Evolutionary conservation across 768 basidiomycete species (phyloP), one percentile per base, ranked within the genome.

Genomic region (Clavulina sp.): DNA sequence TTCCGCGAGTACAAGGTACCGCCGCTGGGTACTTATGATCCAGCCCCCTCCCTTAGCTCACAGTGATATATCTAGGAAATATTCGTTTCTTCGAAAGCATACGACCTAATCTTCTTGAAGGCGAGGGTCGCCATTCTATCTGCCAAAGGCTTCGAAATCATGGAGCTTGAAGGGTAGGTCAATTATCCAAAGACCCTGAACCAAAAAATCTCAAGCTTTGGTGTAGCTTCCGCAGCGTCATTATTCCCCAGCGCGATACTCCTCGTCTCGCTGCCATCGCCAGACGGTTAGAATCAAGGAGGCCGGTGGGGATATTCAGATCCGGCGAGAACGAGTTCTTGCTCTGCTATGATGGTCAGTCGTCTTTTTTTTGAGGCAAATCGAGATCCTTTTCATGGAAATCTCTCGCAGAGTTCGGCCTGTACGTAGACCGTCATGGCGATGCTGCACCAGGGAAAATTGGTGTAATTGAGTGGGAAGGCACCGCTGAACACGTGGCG

Each of bases 101-200:
- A 78, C 56, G 84, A 88, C 61, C 70, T 95, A 40, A 79, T 91
- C 55, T 96, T 95, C 73, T 69, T 96, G 52, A 91, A 92, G 63
- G 84, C 84, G 5, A 85, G 83, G 66, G 84, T 97, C 55, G 91
- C 85, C 3, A 84, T 97, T 52, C 73, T 95, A 26, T 92, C 91
- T 58, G 79, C 84, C 0, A 87, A 86, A 61, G 91, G 92, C 40
- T 95, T 96, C 59, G 91, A 96, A 64, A 93, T 96, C 59, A 95
- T 97, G 84, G 88, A 96, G 58, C 73, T 96, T 38, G 78, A 79
- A 21, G 86, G 92, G 85, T 92, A 68, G 41, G 84, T 64, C n/a
- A 23, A 49, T 64, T 23, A 5, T 40, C 16, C n/a, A 13, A 28
- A 41, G 9, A 30, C 29, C 7, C 28, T 3, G 21, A 18, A 41